Percentiles rank a stretch among this genome's conserved stretches.
phyloP scores from a whole-genome alignment of 2,329 filamentous ascomycete species.

The Pseudodiploospora longispora region DNA sequence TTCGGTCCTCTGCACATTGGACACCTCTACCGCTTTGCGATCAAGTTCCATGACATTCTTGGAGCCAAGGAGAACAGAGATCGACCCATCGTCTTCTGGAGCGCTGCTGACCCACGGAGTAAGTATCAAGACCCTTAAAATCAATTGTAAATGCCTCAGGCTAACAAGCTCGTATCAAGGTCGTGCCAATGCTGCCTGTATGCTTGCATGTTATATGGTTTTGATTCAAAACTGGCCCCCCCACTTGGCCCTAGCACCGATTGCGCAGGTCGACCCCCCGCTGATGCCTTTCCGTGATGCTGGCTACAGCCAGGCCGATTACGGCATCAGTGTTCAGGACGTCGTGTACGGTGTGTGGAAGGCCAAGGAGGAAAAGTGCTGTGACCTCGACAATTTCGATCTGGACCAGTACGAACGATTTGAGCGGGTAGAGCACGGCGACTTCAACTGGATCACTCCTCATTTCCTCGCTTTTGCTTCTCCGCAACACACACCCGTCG shows the following conservation, averaged over 20 bases:
- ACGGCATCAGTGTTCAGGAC: constrained; percentile 90
- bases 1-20: constrained; percentile 97
- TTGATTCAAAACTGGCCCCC: constrained; percentile 96
- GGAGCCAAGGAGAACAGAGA: constrained; percentile 86
- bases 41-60: constrained; percentile 90
- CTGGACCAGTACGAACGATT: constrained; percentile 95
- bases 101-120: constrained; percentile 84
- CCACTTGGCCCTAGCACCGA: constrained; percentile 87
- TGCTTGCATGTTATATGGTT: constrained; percentile 98
- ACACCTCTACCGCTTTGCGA: constrained; percentile 91
- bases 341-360: constrained; percentile 98
- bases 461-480: constrained; percentile 95
- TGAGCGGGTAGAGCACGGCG: constrained; percentile 93
- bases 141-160: not conserved
- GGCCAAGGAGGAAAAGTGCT: constrained; percentile 91
- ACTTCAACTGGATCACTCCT: constrained; percentile 99
- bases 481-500: constrained; percentile 72
- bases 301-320: constrained; percentile 97
- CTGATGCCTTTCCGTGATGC: constrained; percentile 98
- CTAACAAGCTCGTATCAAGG: constrained; percentile 36
- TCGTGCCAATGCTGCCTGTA: constrained; percentile 86
- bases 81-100: constrained; percentile 92
- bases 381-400: constrained; percentile 87
- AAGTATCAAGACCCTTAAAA: constrained; percentile 30
- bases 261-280: constrained; percentile 92